Evolutionary conservation across 192 early-diverging fungal genomes (phyloP).

Genomic region (Coemansia erecta): DNA sequence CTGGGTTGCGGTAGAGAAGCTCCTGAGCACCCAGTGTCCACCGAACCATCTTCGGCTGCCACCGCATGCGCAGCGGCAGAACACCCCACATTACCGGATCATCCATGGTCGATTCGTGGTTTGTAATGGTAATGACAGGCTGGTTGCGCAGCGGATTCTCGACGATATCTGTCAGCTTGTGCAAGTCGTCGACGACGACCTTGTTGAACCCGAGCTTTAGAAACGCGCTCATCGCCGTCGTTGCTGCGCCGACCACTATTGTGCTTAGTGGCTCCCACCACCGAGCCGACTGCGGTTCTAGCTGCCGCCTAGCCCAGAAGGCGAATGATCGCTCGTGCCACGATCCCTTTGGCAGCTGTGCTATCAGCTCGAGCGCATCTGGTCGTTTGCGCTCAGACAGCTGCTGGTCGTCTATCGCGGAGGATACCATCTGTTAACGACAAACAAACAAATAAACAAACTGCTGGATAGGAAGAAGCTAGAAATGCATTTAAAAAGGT

Average conservation of each 20-base stretch:
- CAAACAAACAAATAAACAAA: background rate
- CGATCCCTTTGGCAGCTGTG: slow-evolving; percentile 22
- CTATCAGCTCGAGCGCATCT: slow-evolving; percentile 22
- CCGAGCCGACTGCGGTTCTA: slow-evolving; percentile 17
- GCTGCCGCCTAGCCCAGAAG: slow-evolving; percentile 43
- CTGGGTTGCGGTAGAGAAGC: slow-evolving; percentile 73
- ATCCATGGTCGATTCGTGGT: slow-evolving; percentile 71
- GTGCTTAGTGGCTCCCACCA: slow-evolving; percentile 50
- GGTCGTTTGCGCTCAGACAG: background rate
- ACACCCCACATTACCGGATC: slow-evolving; percentile 77
- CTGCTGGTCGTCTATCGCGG: slow-evolving; percentile 2
- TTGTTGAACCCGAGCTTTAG: slow-evolving; percentile 32
- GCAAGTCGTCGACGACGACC: slow-evolving; percentile 55
- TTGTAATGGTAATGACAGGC: slow-evolving; percentile 72
- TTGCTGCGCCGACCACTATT: slow-evolving; percentile 23
- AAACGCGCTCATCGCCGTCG: slow-evolving; percentile 23
- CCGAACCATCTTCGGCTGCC: slow-evolving; percentile 57
- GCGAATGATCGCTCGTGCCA: slow-evolving; percentile 47
- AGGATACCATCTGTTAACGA: slow-evolving; percentile 1
- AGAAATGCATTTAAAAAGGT: slow-evolving; percentile 4
- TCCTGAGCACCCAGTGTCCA: slow-evolving; percentile 89
- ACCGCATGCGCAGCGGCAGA: slow-evolving; percentile 58
- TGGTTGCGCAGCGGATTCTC: slow-evolving; percentile 56
- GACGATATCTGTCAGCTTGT: slow-evolving; percentile 59
- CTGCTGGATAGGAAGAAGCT: background rate